Base-by-base conservation (phyloP, 129 eudicot species). In the Lactuca saligna region DNA sequence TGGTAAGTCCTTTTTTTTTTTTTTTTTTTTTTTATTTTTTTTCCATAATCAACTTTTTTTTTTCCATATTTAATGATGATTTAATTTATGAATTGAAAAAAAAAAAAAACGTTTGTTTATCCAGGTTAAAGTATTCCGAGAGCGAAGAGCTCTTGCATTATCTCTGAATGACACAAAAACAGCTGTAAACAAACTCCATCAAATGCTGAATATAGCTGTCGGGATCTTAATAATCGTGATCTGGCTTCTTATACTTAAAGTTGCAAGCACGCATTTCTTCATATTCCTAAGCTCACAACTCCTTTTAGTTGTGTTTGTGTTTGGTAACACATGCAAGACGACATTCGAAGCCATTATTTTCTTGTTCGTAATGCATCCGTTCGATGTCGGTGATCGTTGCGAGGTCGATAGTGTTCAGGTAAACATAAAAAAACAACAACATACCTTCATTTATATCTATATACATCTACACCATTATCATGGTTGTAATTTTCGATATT, bases 301-400 rank as follows among this genome's bases (percentile, higher is more conserved):
- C 12, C 49, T 42, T 42, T 42, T 42, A 10, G 49, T 42, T 42
- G 49, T 9, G 49, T 42, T 42, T 42, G 49, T 42, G 49, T 42
- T 42, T 8, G 49, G 49, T 0, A 42, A 42, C 49, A 42, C 49
- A 42, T 42, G 49, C 49, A 42, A 42, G 49, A 42, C 49, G 13
- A 39, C 44, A 39, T 39, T 42, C 49, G 49, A 42, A 42, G 49
- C 49, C 49, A 42, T 42, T 42, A 9, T 42, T 42, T 42, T 42
- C 49, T 42, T 42, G 49, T 42, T 42, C 13, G 13, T 42, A 8
- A 42, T 42, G 49, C 49, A 42, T 42, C 49, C 54, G 1, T 68
- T 68, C 54, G 73, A 70, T 42, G 53, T 70, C 5, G 75, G 75
- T 13, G 75, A 70, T 42, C 66, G 66, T 57, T 57, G 66, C 2